These are phyloP conservation scores for Pseudoperonospora humuli DNA, from an alignment of 352 stramenopile species.

Conservation along the genomic window DNA sequence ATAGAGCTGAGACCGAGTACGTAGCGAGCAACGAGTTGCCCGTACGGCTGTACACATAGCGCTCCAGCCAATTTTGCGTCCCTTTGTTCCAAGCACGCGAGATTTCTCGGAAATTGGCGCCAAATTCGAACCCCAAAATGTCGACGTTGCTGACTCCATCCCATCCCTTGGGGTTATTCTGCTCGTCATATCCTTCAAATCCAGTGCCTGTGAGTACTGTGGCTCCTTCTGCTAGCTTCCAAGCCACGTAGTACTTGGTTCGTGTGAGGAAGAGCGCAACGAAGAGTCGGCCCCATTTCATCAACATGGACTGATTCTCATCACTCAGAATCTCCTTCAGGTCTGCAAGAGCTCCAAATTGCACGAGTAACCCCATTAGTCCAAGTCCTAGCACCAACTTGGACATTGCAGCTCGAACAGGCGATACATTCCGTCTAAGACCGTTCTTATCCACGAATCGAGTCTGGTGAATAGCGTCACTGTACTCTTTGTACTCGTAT, in stretches of 20 bases:
- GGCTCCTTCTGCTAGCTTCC: slow-evolving; percentile 88
- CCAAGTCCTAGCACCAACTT: slow-evolving; percentile 48
- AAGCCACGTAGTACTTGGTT: slow-evolving; percentile 95
- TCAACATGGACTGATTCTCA: slow-evolving; percentile 34
- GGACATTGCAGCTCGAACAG: slow-evolving; percentile 25
- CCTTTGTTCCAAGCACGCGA: slow-evolving; percentile 95
- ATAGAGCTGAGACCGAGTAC: slow-evolving; percentile 93
- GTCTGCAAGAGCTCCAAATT: slow-evolving; percentile 23
- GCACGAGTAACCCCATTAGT: slow-evolving; percentile 45
- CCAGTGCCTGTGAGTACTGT: slow-evolving; percentile 82
- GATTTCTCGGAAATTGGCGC: slow-evolving; percentile 83
- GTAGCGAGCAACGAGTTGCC: slow-evolving; percentile 89
- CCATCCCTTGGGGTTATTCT: slow-evolving; percentile 86
- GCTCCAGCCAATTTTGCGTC: slow-evolving; percentile 89
- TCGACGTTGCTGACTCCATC: slow-evolving; percentile 94
- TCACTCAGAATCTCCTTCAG: slow-evolving; percentile 23
- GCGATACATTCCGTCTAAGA: slow-evolving; percentile 27
- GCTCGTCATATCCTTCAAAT: slow-evolving; percentile 92
- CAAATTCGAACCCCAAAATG: slow-evolving; percentile 93
- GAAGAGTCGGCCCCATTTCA: slow-evolving; percentile 73
- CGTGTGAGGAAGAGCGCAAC: slow-evolving; percentile 87
- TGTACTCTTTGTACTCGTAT: slow-evolving; percentile 93
- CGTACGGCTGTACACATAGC: slow-evolving; percentile 95
- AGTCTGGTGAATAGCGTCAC: slow-evolving; percentile 48
- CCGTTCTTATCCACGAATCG: slow-evolving; percentile 38